Conservation (phyloP, 2,329 filamentous ascomycete species). For the Pestalotiopsis sp. region DNA sequence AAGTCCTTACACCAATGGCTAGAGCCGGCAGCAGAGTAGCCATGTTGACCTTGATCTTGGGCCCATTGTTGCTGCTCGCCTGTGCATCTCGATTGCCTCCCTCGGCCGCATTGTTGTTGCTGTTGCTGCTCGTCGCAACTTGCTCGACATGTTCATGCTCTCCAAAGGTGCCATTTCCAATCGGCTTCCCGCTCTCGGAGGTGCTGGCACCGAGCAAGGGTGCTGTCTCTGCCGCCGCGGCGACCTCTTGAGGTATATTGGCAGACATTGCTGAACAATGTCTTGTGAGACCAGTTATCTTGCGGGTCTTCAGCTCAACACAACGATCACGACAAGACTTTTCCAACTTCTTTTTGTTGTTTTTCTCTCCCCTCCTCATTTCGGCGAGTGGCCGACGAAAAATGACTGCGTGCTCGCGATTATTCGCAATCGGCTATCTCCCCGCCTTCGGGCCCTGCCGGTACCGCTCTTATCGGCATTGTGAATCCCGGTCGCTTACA, state of each 20-base stretch:
- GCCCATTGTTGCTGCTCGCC: constrained; percentile 20
- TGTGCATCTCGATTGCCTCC: background rate
- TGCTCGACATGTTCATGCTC: background rate
- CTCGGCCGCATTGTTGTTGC: constrained; percentile 26
- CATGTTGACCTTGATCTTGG: constrained; percentile 27
- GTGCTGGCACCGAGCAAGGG: constrained; percentile 24
- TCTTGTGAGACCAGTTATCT: background rate
- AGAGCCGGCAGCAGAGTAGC: constrained; percentile 29
- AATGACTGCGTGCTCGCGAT: background rate
- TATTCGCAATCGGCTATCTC: background rate
- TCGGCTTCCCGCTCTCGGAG: constrained; percentile 16
- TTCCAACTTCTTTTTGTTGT: background rate
- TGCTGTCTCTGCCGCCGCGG: constrained; percentile 24
- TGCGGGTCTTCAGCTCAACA: background rate
- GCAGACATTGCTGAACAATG: background rate
- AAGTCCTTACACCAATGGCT: constrained; percentile 26
- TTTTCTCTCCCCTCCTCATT: background rate
- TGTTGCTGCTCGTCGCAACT: constrained; percentile 29
- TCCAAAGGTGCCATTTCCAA: constrained; percentile 22
- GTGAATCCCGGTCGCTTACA: background rate
- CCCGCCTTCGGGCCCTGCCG: background rate
- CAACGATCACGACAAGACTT: background rate
- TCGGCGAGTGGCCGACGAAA: background rate
- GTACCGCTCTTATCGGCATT: background rate
- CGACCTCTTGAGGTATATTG: constrained; percentile 14